Base-by-base conservation (phyloP, 73 alveolate genomes). In the Halteria grandinella region DNA sequence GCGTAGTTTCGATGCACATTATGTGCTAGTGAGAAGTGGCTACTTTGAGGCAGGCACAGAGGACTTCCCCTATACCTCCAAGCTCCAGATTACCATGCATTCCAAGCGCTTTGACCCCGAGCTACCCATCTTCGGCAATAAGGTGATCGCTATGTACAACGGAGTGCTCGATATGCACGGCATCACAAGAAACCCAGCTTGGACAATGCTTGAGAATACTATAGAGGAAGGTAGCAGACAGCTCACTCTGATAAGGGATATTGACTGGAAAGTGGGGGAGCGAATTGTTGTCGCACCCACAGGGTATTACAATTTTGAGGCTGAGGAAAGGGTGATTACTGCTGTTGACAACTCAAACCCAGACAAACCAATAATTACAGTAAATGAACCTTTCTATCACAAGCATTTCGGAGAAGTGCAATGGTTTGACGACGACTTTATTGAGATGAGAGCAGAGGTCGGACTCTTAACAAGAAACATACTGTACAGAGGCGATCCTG, bases 81-180 rank as follows among this genome's bases (percentile, higher is more conserved):
- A 86, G 17, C 62, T 85, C 27, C 62, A 58, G 15, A 93, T 93
- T 44, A 83, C 95, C 1, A 75, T 93, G 89, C 92, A 83, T 49
- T 93, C 95, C 0, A 47, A 21, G 43, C 64, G 53, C 52, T 60
- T 47, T 20, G 70, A 83, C 32, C 75, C 90, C 0, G 73, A 80
- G 59, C 31, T 93, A 52, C 98, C 98, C 8, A 71, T 64, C 39
- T 78, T 77, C 69, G 98, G 98, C 1, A 90, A 87, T 57, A 90
- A 93, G 60, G 88, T 83, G 27, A 71, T 93, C 31, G 95, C 90
- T 20, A 77, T 87, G 18, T 77, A 86, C 24, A 49, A 57, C 27
- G 96, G 98, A 31, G 12, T 47, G 4, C 50, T 93, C 34, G 96
- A 89, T 34, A 81, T 93, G 40, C 96, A 93, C 66, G 98, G 98